phyloP scores from a whole-genome alignment of 768 basidiomycete species.

The Collybia nuda region DNA sequence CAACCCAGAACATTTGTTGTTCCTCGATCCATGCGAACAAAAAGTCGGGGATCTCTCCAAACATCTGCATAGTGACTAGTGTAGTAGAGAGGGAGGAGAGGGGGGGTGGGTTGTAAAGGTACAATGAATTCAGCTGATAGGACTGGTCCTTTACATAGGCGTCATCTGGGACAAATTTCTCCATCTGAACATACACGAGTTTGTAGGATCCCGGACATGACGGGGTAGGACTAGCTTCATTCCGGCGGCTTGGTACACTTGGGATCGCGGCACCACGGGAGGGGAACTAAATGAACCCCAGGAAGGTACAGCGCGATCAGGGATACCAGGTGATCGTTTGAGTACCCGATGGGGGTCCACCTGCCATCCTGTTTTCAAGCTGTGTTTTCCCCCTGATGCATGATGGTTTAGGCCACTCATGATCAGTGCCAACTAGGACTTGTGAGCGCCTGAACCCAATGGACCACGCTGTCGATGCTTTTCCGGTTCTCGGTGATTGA shows the following conservation, averaged over 20 bases:
- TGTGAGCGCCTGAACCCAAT: no score
- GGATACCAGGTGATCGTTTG: no score
- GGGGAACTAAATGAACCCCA: constrained; percentile 8
- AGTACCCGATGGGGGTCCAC: no score
- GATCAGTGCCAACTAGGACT: no score
- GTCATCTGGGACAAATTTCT: constrained; percentile 13
- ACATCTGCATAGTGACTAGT: constrained; percentile 48
- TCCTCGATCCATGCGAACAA: constrained; percentile 56
- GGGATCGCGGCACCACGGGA: constrained; percentile 13
- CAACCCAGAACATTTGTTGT: constrained; percentile 75
- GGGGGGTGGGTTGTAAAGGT: neutral
- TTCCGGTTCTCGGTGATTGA: no score
- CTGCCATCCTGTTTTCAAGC: no score
- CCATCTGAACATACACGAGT: constrained; percentile 17
- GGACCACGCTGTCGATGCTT: no score
- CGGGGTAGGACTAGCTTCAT: constrained; percentile 10
- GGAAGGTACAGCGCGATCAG: constrained; percentile 10
- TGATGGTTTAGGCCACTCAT: no score
- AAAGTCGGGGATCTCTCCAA: constrained; percentile 54
- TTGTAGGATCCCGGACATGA: constrained; percentile 11
- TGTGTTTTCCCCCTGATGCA: no score
- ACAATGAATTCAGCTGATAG: constrained; percentile 3
- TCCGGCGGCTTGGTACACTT: constrained; percentile 13
- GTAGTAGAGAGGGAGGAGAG: neutral
- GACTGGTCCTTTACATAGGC: constrained; percentile 16